Evolutionary conservation across 345 rosid genomes (phyloP), one percentile per base, ranked within the genome.

Genomic region (Eucalyptus virginea): DNA sequence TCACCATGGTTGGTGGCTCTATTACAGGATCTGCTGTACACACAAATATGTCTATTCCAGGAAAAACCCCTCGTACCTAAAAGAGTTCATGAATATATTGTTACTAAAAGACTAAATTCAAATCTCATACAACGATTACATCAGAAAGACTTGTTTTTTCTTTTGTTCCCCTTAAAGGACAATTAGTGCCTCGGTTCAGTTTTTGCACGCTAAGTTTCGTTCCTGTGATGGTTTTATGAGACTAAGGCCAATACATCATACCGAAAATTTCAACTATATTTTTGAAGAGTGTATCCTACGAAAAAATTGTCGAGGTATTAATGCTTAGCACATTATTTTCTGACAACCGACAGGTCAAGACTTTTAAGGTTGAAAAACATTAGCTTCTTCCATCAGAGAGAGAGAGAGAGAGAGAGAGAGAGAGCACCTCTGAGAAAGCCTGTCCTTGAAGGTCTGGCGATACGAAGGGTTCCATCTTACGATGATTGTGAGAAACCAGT

Each of bases 1-100:
- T 89, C 91, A 94, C 98, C 96, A 97, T 48, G 62, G 86, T 30
- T 34, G 98, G 97, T 86, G 97, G 97, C 94, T 95, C 99, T 42
- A 94, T 90, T 24, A n/a, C 90, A 2, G 97, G 96, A 86, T 95
- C 95, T 24, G 96, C 97, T 28, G 99, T 96, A 94, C 97, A 94
- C 34, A 95, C 94, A 60, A 97, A 95, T 14, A 96, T 80, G 90
- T 97, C 99, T 15, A 97, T 91, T 62, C 85, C 91, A 2, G 98
- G 99, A 95, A 87, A 30, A 91, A 89, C 23, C 90, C 89, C 48
- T 89, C 92, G 6, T 62, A 88, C 67, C 93, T 92, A 86, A 30
- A 23, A 58, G 12, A 58, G 81, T 37, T 16, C 54, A 67, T 32
- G 34, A 3, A 50, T 30, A 19, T 52, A 40, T 8, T 1, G 9